Evolutionary conservation across 306 rosid genomes (phyloP).

Genomic region (Trifolium dubium): DNA sequence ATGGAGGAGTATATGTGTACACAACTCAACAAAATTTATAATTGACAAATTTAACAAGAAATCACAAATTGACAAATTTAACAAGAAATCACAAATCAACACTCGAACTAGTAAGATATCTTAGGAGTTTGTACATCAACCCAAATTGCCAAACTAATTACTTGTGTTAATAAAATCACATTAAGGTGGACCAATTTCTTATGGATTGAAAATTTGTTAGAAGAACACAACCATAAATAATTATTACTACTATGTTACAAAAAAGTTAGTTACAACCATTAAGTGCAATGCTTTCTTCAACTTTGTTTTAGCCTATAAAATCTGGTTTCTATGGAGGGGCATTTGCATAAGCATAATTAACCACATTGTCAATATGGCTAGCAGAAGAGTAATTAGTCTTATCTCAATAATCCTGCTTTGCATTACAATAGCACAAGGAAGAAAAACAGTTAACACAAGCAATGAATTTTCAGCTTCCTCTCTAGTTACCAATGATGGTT

Average conservation of each 20-base stretch:
- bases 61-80: not conserved
- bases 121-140: not conserved
- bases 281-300: not conserved
- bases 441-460: not conserved
- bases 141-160: not conserved
- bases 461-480: not conserved
- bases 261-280: not conserved
- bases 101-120: not conserved
- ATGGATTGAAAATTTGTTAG: not conserved
- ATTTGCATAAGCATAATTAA: not conserved
- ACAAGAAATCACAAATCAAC: not conserved
- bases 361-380: constrained; percentile 35
- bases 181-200: not conserved
- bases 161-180: not conserved
- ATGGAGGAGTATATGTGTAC: not conserved
- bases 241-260: not conserved
- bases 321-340: not conserved
- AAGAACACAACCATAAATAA: not conserved
- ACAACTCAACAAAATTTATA: not conserved
- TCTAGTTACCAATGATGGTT: not conserved
- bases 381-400: not conserved
- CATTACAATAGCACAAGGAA: not conserved
- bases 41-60: not conserved
- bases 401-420: not conserved
- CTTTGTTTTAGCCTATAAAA: constrained; percentile 16